Base-by-base conservation (phyloP, 257 asterid species). In the Plantago major region DNA sequence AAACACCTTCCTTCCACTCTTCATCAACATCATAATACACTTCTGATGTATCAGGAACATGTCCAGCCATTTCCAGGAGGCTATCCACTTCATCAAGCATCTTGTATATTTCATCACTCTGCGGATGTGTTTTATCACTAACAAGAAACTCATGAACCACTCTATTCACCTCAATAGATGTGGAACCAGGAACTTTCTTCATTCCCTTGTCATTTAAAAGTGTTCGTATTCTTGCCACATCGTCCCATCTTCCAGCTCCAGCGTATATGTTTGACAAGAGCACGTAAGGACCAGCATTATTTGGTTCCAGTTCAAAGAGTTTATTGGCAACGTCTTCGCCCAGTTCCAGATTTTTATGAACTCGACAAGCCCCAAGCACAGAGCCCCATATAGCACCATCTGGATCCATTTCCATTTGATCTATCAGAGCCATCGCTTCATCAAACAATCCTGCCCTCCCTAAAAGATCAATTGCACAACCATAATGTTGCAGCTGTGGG, bases 321-420 rank as follows among this genome's bases (percentile, higher is more conserved):
- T 22, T 22, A 6, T 62, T 55, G 1, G 80, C 73, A 2, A 71
- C 82, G 40, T 47, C 54, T 58, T 79, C 85, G 4, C 67, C 85
- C 60, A 80, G 7, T 49, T 71, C 72, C 3, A 73, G 64, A 42
- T 76, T 80, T 51, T 55, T 68, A 54, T 80, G 79, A 13, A 71
- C 57, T 46, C 72, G 56, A 33, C 85, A 79, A 8, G 80, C 79
- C 1, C 76, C 76, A 14, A 79, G 82, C 43, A 79, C 68, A 42
- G 80, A 73, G 14, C 82, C 82, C 82, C 82, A 79, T 58, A 79
- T 79, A 3, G 78, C 80, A 14, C 74, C 77, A 22, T 79, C 85
- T 0, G 82, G 78, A 8, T 57, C 80, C 37, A 71, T 18, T 1
- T 69, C 74, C 85, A 79, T 76, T 40, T 49, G 11, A 15, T 66